Percentiles rank a stretch among this genome's conserved stretches.
These are phyloP conservation scores for Hypoxylon sp. DNA, from an alignment of 2,329 filamentous ascomycete species.

Conservation along the genomic window DNA sequence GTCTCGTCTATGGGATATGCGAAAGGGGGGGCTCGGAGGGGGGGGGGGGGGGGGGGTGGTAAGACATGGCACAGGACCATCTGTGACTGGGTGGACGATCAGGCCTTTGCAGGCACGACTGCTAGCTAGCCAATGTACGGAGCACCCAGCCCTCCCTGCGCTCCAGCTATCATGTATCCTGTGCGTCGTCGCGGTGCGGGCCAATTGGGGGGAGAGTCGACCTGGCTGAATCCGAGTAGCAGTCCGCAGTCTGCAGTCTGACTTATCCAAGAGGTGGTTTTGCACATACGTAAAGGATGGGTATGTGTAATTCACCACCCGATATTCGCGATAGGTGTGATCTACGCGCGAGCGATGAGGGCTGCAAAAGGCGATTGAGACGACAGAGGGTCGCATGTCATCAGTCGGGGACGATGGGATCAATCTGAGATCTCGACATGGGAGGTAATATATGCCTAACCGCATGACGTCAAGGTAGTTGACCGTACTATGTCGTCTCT, in stretches of 20 bases:
- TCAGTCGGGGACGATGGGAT: not conserved
- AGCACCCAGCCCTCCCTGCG: slow-evolving; percentile 15
- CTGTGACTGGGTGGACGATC: slow-evolving; percentile 14
- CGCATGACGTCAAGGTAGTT: slow-evolving; percentile 24
- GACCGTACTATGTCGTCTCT: not conserved
- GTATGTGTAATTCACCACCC: not conserved
- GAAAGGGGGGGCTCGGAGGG: too few species aligned
- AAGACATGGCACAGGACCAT: slow-evolving; percentile 20
- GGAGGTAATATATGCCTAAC: slow-evolving; percentile 25
- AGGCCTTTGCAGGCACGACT: too few species aligned
- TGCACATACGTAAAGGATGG: too few species aligned
- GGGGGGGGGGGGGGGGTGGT: too few species aligned
- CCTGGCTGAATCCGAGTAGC: slow-evolving; percentile 17
- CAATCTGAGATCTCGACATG: slow-evolving; percentile 23
- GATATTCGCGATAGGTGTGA: not conserved
- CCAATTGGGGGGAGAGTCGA: slow-evolving; percentile 25
- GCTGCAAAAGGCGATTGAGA: slow-evolving; percentile 3
- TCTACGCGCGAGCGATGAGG: not conserved
- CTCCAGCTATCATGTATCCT: slow-evolving; percentile 11
- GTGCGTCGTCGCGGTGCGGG: slow-evolving; percentile 26
- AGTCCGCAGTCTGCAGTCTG: too few species aligned
- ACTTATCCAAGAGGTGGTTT: too few species aligned
- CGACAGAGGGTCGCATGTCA: not conserved
- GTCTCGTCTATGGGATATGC: slow-evolving; percentile 6
- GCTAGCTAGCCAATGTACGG: slow-evolving; percentile 15